Evolutionary conservation across 2,329 filamentous ascomycete species (phyloP).

Genomic region (Diaporthe vaccinii): DNA sequence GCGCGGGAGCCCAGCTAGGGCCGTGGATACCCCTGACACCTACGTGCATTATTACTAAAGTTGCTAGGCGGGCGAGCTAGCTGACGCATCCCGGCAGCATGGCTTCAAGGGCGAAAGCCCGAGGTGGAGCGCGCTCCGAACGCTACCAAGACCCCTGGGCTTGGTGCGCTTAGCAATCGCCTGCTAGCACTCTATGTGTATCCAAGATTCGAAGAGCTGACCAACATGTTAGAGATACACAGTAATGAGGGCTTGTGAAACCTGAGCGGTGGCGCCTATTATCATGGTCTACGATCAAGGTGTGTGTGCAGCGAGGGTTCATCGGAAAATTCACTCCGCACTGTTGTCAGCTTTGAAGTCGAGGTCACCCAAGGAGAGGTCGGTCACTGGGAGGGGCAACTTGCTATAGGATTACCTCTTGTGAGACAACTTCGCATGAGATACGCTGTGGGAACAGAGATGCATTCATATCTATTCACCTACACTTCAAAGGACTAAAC

Average conservation of each 20-base stretch:
- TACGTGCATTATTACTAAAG: neutral
- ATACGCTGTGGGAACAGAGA: neutral
- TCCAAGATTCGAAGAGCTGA: slow-evolving; percentile 9
- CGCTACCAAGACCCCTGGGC: neutral
- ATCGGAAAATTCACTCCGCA: no score
- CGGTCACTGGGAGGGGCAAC: neutral
- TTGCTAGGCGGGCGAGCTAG: neutral
- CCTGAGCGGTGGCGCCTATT: neutral
- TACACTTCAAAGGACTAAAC: neutral
- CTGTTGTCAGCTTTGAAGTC: neutral
- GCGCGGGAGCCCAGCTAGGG: neutral
- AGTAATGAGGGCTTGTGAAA: neutral
- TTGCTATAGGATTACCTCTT: neutral
- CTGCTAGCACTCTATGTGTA: neutral
- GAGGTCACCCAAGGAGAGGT: neutral
- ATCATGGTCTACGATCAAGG: no score
- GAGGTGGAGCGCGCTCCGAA: neutral
- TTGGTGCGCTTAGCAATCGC: slow-evolving; percentile 13
- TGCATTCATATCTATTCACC: neutral
- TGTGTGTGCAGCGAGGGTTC: neutral
- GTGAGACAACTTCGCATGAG: neutral
- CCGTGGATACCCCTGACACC: neutral
- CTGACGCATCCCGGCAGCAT: neutral
- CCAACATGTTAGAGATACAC: neutral
- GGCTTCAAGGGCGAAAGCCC: slow-evolving; percentile 7